phyloP scores from a whole-genome alignment of 2,329 filamentous ascomycete genomes.

The Claviceps purpurea region DNA sequence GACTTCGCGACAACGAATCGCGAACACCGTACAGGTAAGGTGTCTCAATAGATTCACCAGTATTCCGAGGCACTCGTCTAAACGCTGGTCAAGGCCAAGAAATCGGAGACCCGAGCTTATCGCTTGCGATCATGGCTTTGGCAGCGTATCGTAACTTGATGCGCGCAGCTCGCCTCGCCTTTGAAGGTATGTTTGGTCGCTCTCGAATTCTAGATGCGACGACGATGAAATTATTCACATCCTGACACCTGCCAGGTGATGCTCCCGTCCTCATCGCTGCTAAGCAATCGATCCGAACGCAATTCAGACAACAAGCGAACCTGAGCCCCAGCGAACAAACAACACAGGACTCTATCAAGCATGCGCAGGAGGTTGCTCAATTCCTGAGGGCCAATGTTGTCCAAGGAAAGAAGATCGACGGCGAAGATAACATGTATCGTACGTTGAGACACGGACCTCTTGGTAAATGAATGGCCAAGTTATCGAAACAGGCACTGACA shows the following conservation, averaged over 20 bases:
- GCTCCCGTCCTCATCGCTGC: slow-evolving; percentile 54
- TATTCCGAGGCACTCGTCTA: too few species aligned
- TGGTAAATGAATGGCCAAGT: background rate
- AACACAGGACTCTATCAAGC: slow-evolving; percentile 50
- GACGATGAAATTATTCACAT: background rate
- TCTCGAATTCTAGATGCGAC: background rate
- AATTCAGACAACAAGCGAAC: slow-evolving; percentile 56
- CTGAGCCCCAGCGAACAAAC: slow-evolving; percentile 45
- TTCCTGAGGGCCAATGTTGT: slow-evolving; percentile 78
- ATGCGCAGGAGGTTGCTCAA: slow-evolving; percentile 70
- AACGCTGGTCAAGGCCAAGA: too few species aligned
- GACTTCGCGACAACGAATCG: background rate
- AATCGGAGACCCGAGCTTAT: background rate
- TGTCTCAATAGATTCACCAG: too few species aligned
- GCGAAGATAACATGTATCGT: slow-evolving; percentile 43
- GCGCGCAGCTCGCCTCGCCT: slow-evolving; percentile 70
- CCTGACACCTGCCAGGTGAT: slow-evolving; percentile 45
- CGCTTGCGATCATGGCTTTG: slow-evolving; percentile 41
- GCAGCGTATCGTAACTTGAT: slow-evolving; percentile 70
- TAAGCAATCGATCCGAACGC: slow-evolving; percentile 54
- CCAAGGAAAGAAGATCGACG: slow-evolving; percentile 51
- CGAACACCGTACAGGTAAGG: background rate
- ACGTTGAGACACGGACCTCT: slow-evolving; percentile 19
- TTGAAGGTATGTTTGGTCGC: slow-evolving; percentile 47
- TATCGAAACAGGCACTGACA: slow-evolving; percentile 3